Evolutionary conservation across 2,329 filamentous ascomycete species (phyloP).

Genomic region (Beauveria caledonica): DNA sequence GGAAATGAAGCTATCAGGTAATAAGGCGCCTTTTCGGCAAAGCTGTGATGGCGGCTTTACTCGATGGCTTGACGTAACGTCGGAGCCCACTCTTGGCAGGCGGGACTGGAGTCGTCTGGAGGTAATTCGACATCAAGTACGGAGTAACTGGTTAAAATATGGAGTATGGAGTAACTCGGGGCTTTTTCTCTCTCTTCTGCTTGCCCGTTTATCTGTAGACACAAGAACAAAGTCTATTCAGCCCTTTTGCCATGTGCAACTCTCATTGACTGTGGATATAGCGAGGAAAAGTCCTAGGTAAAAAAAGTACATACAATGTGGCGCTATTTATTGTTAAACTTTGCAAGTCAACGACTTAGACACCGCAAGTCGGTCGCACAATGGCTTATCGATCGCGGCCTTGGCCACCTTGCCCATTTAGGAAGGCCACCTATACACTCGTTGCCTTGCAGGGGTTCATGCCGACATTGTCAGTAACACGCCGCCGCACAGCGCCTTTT

Average conservation of each 20-base stretch:
- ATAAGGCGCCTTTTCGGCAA: not conserved
- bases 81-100: not conserved
- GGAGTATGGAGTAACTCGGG: too few species aligned
- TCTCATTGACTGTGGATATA: not conserved
- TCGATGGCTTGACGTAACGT: conserved; percentile 9
- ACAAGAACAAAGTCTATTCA: not conserved
- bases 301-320: not conserved
- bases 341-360: not conserved
- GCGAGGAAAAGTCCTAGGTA: too few species aligned
- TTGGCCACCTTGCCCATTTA: not conserved
- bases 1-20: conserved; percentile 7
- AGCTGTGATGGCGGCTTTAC: not conserved
- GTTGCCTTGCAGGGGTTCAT: conserved; percentile 1
- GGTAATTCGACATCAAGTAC: not conserved
- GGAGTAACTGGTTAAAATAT: too few species aligned
- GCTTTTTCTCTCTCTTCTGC: too few species aligned
- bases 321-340: too few species aligned
- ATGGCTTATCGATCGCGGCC: not conserved
- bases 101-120: not conserved
- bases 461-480: not conserved
- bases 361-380: not conserved
- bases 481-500: not conserved
- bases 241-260: not conserved
- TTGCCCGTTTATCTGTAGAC: not conserved
- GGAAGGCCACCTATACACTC: conserved; percentile 9